Conservation (phyloP, 2,329 filamentous ascomycete genomes). For the Fonsecaea monophora region DNA sequence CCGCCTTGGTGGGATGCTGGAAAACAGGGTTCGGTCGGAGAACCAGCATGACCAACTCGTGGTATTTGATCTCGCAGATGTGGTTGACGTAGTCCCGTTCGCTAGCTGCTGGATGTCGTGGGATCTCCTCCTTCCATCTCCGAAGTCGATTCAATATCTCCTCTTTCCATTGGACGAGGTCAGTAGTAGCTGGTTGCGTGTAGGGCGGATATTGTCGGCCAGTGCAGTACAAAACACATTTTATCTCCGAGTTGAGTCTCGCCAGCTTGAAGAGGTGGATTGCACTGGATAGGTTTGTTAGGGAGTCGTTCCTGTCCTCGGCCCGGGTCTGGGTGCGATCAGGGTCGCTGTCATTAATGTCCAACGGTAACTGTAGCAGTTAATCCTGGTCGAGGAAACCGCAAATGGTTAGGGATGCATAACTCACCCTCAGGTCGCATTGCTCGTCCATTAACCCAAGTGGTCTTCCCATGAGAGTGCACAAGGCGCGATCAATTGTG, state of each 20-base stretch:
- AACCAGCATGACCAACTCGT: constrained; percentile 16
- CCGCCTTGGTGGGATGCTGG: constrained; percentile 5
- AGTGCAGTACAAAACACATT: constrained; percentile 6
- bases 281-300: constrained; percentile 2
- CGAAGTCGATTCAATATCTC: constrained; percentile 8
- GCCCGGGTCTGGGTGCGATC: not conserved
- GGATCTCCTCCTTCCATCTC: constrained; percentile 15
- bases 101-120: constrained; percentile 9
- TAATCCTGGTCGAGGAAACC: not conserved
- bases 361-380: constrained; percentile 6
- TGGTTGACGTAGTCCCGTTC: not conserved
- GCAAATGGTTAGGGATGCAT: not conserved
- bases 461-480: constrained; percentile 15
- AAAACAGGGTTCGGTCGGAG: constrained; percentile 10
- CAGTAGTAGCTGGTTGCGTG: not conserved
- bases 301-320: not conserved
- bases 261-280: constrained; percentile 14
- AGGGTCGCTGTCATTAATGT: constrained; percentile 7
- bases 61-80: constrained; percentile 14
- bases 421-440: constrained; percentile 11
- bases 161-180: constrained; percentile 8
- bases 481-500: constrained; percentile 11
- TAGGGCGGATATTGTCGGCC: constrained; percentile 10
- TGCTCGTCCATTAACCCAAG: constrained; percentile 11
- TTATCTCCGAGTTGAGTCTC: constrained; percentile 11